Evolutionary conservation across 2,329 filamentous ascomycete genomes (phyloP), one percentile per base, ranked within the genome.

Genomic region (Fusarium caatingaense): DNA sequence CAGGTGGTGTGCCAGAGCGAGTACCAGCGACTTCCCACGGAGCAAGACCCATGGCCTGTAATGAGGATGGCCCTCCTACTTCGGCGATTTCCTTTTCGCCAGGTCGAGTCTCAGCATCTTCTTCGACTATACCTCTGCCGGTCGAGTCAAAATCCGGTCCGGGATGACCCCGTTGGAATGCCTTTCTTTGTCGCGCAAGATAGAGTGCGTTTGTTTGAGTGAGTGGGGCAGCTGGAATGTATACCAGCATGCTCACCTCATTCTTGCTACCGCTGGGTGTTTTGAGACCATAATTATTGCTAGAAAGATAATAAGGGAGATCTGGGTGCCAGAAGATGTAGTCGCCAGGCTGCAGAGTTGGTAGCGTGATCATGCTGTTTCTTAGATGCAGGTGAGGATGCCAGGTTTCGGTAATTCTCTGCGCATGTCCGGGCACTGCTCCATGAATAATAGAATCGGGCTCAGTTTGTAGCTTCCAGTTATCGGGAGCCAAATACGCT

Each of bases 301-400:
- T 83, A 60, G 82, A 83, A 73, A 88, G 86, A 70, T 86, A 85
- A 76, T 88, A 88, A 10, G 86, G 83, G 64, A 87, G 82, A 68
- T 88, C 86, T 23, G 85, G 85, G 72, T 88, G 86, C 86, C 86
- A 88, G 69, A 88, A 78, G 64, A 88, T 85, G 74, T 88, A 88
- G 79, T 88, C 86, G 71, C 86, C 86, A 0, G 85, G 82, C 64
- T 84, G 84, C 45, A 88, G 76, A 12, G 84, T 85, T 6, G 86
- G 86, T 48, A 87, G 81, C n/a, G 85, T 85, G 60, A 88, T 82
- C 66, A 88, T 83, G 66, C 84, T 87, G 58, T 81, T 80, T 62
- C 84, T 81, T 47, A 88, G 81, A 73, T 84, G 80, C 15, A 88
- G 80, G 60, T 88, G 86, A 21, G 86, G 86, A 71, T 88, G 86